Conservation (phyloP, 768 basidiomycete genomes). For the Tulasnella sp. region DNA sequence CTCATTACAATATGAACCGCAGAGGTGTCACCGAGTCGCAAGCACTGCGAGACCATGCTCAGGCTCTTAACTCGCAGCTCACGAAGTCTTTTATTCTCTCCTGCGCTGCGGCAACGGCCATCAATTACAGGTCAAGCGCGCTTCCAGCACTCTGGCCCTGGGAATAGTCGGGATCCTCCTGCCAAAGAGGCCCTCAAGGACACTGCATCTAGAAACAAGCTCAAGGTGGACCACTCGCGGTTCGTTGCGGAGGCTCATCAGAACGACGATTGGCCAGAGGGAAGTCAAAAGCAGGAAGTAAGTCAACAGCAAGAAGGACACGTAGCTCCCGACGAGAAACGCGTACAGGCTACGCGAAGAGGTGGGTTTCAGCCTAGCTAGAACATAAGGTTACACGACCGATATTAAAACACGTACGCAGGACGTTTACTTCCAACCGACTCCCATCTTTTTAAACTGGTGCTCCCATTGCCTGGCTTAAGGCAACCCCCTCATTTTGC, state of each 20-base stretch:
- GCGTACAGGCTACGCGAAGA: not conserved
- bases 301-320: not conserved
- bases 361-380: not conserved
- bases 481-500: slow-evolving; percentile 33
- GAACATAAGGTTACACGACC: not conserved
- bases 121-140: not conserved
- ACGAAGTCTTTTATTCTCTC: not conserved
- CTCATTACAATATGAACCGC: slow-evolving; percentile 1
- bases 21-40: not conserved
- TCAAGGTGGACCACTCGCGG: slow-evolving; percentile 14
- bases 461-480: slow-evolving; percentile 53
- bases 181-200: slow-evolving; percentile 6
- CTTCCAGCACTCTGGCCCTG: not conserved
- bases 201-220: slow-evolving; percentile 24
- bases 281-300: not conserved
- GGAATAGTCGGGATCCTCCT: not conserved
- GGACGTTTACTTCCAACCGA: slow-evolving; percentile 66
- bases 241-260: slow-evolving; percentile 31
- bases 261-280: slow-evolving; percentile 23
- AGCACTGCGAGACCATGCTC: not conserved
- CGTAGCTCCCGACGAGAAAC: not conserved
- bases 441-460: slow-evolving; percentile 67
- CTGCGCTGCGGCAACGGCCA: not conserved
- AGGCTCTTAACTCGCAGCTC: not conserved
- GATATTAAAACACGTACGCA: slow-evolving; percentile 37